Conservation (phyloP, 2,329 filamentous ascomycete species). For the Nemania abortiva region DNA sequence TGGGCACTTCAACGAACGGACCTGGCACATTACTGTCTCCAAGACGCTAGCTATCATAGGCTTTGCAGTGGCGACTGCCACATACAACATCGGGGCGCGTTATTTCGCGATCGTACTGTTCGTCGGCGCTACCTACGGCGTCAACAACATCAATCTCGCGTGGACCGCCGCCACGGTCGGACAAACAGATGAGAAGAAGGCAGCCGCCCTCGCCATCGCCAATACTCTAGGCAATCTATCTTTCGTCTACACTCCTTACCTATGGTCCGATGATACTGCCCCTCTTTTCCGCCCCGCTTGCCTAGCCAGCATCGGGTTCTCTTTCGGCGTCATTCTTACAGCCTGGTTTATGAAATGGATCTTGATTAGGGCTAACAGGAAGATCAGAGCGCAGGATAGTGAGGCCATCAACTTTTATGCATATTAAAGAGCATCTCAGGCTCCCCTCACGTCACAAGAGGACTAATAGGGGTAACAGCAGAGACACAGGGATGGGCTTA, state of each 20-base stretch:
- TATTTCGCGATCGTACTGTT: constrained; percentile 56
- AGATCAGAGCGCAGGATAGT: constrained; percentile 31
- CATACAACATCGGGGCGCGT: constrained; percentile 48
- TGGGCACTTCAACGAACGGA: constrained; percentile 60
- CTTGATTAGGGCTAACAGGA: constrained; percentile 38
- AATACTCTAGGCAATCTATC: constrained; percentile 51
- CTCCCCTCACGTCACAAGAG: not conserved
- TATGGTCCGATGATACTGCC: constrained; percentile 37
- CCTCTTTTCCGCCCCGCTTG: constrained; percentile 45
- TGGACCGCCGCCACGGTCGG: constrained; percentile 58
- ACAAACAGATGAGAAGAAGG: constrained; percentile 62
- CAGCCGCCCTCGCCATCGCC: constrained; percentile 56
- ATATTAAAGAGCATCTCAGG: constrained; percentile 29
- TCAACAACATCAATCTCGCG: constrained; percentile 60
- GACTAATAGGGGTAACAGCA: not conserved
- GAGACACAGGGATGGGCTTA: no score
- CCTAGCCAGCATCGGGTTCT: constrained; percentile 45
- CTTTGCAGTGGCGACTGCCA: constrained; percentile 40
- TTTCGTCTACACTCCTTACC: constrained; percentile 56
- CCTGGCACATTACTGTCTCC: constrained; percentile 59
- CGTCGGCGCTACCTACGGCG: constrained; percentile 52
- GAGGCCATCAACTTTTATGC: constrained; percentile 37
- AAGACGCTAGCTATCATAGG: constrained; percentile 57
- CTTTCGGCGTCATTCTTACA: constrained; percentile 32
- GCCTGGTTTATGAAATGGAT: constrained; percentile 36